A percentile compares a stretch with the other conserved stretches of the same genome.
These are phyloP conservation scores for Achaetomiella virescens DNA, from an alignment of 495 filamentous ascomycete genomes.

Conservation along the genomic window DNA sequence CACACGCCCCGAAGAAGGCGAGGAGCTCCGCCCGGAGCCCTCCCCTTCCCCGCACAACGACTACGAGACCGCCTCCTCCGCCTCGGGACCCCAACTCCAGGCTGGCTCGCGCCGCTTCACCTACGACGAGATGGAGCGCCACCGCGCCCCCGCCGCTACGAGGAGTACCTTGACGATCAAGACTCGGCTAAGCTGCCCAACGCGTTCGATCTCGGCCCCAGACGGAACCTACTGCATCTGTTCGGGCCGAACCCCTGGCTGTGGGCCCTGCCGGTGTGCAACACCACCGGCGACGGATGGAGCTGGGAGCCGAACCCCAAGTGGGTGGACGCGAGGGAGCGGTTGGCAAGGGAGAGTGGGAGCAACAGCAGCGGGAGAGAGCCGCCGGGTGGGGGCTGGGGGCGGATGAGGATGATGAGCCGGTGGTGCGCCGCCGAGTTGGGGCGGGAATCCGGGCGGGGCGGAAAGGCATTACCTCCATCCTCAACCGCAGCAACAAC, in stretches of 20 bases:
- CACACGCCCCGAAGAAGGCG: constrained; percentile 74
- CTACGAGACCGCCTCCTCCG: constrained; percentile 15
- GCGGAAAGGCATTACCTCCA: constrained; percentile 31
- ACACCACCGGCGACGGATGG: constrained; percentile 90
- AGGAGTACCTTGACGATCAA: constrained; percentile 81
- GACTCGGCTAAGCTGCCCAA: constrained; percentile 81
- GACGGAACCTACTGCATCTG: constrained; percentile 71
- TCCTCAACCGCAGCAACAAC: neutral
- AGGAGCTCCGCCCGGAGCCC: constrained; percentile 38
- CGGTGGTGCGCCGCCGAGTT: neutral
- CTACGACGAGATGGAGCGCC: constrained; percentile 66
- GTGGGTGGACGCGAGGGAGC: constrained; percentile 63
- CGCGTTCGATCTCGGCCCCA: constrained; percentile 84
- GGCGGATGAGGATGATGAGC: constrained; percentile 21
- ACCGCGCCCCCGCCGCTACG: constrained; percentile 67
- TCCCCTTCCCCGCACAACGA: constrained; percentile 1
- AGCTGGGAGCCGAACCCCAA: constrained; percentile 75
- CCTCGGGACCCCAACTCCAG: constrained; percentile 45
- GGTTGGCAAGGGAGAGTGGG: constrained; percentile 50
- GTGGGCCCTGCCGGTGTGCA: constrained; percentile 78
- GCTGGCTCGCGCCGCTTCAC: constrained; percentile 43
- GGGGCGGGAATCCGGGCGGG: constrained; percentile 13
- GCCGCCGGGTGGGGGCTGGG: constrained; percentile 49
- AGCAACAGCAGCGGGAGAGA: constrained; percentile 52
- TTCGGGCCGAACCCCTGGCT: constrained; percentile 65